Base-by-base conservation (phyloP, 2,329 filamentous ascomycete genomes). In the Nemania bipapillata region DNA sequence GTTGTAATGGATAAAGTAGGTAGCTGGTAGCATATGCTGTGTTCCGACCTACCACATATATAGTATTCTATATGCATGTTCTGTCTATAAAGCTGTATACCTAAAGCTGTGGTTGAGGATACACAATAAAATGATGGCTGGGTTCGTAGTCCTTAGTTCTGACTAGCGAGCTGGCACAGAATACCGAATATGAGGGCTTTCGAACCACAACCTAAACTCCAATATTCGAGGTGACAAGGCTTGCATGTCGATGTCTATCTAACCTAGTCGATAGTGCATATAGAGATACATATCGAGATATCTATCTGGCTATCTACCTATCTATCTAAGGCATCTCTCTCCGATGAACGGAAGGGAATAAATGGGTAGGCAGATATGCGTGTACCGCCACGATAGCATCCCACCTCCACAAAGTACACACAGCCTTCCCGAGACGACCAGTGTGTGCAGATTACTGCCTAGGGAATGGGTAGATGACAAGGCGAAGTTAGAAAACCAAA, bases 401-500 rank as follows among this genome's bases (percentile, higher is more conserved):
- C 52, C 60, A 63, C 55, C 57, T 61, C 53, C 49, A 61, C 49
- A 42, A 22, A 50, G 63, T 71, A 65, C n/a, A n/a, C n/a, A n/a
- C 59, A 68, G 70, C 70, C 69, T 63, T 64, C 54, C 32, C 28
- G 6, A 28, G 17, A 17, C n/a, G 20, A 24, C 50, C 26, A n/a
- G n/a, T n/a, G n/a, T n/a, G n/a, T n/a, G n/a, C n/a, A n/a, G 22
- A 20, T 61, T 15, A 54, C 52, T 63, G 65, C 65, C 61, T 65
- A 62, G 62, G 49, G 26, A 35, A n/a, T n/a, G n/a, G n/a, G n/a
- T n/a, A n/a, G 62, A 20, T 12, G 56, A 54, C 66, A 68, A 60
- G 64, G 69, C 67, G 67, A 71, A 71, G 69, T 53, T 35, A 35
- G 24, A 49, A n/a, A 28, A 37, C 56, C 67, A 71, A 71, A 71